A percentile compares a stretch with the other conserved stretches of the same genome.
phyloP scores from a whole-genome alignment of 164 flowering plant genomes.

The Berberis vulgaris region DNA sequence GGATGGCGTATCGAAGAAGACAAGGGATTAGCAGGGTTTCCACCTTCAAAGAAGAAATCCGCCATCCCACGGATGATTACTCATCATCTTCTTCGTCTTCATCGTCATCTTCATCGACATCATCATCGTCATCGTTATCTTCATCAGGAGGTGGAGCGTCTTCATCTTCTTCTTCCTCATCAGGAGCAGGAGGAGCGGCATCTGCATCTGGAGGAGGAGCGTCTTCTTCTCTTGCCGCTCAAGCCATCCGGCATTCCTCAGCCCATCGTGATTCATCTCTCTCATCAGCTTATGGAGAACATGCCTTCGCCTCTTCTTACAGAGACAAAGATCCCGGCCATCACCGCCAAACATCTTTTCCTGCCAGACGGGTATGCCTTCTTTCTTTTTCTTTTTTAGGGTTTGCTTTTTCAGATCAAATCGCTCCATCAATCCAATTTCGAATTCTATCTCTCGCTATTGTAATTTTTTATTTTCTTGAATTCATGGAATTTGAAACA shows the following conservation, averaged over 20 bases:
- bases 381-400: too few relatives aligned
- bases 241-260: conserved; percentile 81
- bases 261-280: conserved; percentile 58
- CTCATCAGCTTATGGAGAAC: conserved; percentile 43
- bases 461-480: background rate
- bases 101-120: conserved; percentile 14
- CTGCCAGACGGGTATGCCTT: conserved; percentile 10
- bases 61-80: conserved; percentile 1
- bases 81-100: conserved; percentile 17
- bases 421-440: background rate
- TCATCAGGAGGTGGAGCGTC: too few relatives aligned
- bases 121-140: conserved; percentile 7
- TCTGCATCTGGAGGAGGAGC: too few relatives aligned
- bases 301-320: conserved; percentile 22
- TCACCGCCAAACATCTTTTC: conserved; percentile 22
- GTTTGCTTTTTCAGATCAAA: background rate
- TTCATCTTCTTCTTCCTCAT: too few relatives aligned
- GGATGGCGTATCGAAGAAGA: conserved; percentile 53
- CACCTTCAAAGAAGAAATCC: conserved; percentile 32
- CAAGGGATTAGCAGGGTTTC: conserved; percentile 24
- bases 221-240: conserved; percentile 56
- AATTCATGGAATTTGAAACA: background rate
- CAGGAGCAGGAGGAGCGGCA: too few relatives aligned
- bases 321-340: conserved; percentile 12
- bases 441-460: background rate